phyloP scores from a whole-genome alignment of 164 flowering plant genomes.

The Umbilicus rupestris region DNA sequence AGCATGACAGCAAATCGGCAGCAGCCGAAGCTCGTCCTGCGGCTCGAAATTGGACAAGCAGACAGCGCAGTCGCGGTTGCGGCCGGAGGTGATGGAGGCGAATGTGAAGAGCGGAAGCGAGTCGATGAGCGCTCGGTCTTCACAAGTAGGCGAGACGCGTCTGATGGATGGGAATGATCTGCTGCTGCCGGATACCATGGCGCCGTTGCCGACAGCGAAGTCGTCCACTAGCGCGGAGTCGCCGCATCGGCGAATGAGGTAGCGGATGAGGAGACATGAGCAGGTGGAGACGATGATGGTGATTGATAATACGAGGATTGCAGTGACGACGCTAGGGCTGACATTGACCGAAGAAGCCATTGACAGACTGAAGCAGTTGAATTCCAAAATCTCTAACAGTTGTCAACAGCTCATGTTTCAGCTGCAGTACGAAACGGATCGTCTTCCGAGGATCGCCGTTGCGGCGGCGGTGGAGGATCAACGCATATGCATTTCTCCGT shows the following conservation, averaged over 20 bases:
- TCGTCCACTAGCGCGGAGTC: slow-evolving; percentile 10
- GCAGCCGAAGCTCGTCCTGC: slow-evolving; percentile 58
- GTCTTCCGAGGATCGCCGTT: too few species aligned
- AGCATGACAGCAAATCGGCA: slow-evolving; percentile 87
- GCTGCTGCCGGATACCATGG: slow-evolving; percentile 9
- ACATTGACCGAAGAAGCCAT: slow-evolving; percentile 6
- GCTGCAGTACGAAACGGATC: too few species aligned
- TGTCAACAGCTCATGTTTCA: too few species aligned
- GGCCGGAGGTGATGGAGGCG: slow-evolving; percentile 32
- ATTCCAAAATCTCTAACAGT: too few species aligned
- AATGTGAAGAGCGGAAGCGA: slow-evolving; percentile 55
- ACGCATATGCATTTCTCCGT: too few species aligned
- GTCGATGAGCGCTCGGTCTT: slow-evolving; percentile 21
- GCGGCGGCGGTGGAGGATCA: too few species aligned
- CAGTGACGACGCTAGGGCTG: slow-evolving; percentile 29
- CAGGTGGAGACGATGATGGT: slow-evolving; percentile 31
- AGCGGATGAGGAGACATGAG: slow-evolving; percentile 25
- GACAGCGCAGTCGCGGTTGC: slow-evolving; percentile 67
- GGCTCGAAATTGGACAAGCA: slow-evolving; percentile 67
- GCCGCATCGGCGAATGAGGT: slow-evolving; percentile 16
- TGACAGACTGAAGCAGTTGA: too few species aligned
- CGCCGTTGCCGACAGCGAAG: slow-evolving; percentile 16
- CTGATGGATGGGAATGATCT: slow-evolving; percentile 15
- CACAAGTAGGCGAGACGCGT: slow-evolving; percentile 19
- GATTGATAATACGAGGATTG: slow-evolving; percentile 22